Percentiles rank a stretch among this genome's conserved stretches.
These are phyloP conservation scores for Wickerhamomyces sp. DNA, from an alignment of 1,139 yeast species.

Conservation along the genomic window DNA sequence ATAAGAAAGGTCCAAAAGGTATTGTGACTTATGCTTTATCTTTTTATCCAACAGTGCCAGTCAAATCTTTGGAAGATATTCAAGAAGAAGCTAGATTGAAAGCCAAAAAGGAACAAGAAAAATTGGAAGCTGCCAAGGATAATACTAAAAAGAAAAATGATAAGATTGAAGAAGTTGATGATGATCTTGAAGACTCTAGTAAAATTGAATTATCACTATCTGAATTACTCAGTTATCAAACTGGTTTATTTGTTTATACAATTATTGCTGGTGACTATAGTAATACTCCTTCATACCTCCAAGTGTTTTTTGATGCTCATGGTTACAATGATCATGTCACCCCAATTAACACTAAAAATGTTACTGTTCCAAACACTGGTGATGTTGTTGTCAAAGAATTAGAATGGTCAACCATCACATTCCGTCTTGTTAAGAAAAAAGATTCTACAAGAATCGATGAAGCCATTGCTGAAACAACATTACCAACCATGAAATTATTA, in stretches of 20 bases:
- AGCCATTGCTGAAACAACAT: constrained; percentile 53
- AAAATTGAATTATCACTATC: constrained; percentile 59
- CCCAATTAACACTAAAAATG: constrained; percentile 37
- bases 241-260: constrained; percentile 75
- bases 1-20: constrained; percentile 80
- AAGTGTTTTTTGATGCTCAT: constrained; percentile 69
- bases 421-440: constrained; percentile 55
- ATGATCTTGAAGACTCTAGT: constrained; percentile 36
- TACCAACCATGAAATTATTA: constrained; percentile 67
- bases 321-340: constrained; percentile 59
- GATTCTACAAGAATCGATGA: constrained; percentile 53
- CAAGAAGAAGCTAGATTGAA: constrained; percentile 47
- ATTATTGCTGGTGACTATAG: constrained; percentile 54
- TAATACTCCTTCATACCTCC: constrained; percentile 55
- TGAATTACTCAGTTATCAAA: constrained; percentile 54
- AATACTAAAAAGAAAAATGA: constrained; percentile 23
- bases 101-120: constrained; percentile 29
- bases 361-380: constrained; percentile 54
- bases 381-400: constrained; percentile 74
- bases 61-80: constrained; percentile 69
- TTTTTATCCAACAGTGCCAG: constrained; percentile 78
- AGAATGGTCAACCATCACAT: constrained; percentile 61
- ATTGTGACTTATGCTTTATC: constrained; percentile 63
- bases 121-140: constrained; percentile 27
- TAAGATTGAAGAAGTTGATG: constrained; percentile 31